Evolutionary conservation across 2,329 filamentous ascomycete species (phyloP), one percentile per base, ranked within the genome.

Genomic region (Xylariaceae sp.): DNA sequence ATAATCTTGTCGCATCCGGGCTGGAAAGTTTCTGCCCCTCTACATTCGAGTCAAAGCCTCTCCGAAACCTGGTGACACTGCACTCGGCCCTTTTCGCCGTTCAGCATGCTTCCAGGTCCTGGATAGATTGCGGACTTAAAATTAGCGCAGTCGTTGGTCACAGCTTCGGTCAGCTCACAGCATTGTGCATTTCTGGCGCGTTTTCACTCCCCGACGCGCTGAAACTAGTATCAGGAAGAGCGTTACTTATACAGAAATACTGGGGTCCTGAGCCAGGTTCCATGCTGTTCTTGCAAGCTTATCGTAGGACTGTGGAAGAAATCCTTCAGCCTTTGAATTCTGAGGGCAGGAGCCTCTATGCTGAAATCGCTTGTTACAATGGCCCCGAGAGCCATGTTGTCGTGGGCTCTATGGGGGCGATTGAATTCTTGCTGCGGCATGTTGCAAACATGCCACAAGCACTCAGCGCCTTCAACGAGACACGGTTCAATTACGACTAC

Each of bases 91-190:
- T 79, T 1, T 74, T 80, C 12, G 67, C 76, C 2, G 50, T 76
- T 2, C 74, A 78, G 60, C 76, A 76, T 46, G 62, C 75, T 2
- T 69, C 74, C 0, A 65, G 53, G 48, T 50, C 58, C 12, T 76
- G 75, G 75, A 68, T 76, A 0, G 73, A 75, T 43, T 67, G 62
- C 16, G 74, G 76, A 1, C 21, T 75, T 6, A 16, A 54, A 12
- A 56, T 62, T 2, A 53, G 45, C 3, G 68, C 63, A 8, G 62
- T 75, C 0, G 66, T 78, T 1, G 77, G 76, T 1, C 75, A 78
- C 59, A 75, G 72, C 56, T 74, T 77, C 28, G 77, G 77, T 1
- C 71, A 79, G 61, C 64, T 79, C 3, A 73, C 74, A 0, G 75
- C 75, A 0, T 62, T 77, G 0, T 75, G 73, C 40, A 53, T 78